phyloP scores from a whole-genome alignment of 352 stramenopile species.

The Thalassiosira mediterranea region DNA sequence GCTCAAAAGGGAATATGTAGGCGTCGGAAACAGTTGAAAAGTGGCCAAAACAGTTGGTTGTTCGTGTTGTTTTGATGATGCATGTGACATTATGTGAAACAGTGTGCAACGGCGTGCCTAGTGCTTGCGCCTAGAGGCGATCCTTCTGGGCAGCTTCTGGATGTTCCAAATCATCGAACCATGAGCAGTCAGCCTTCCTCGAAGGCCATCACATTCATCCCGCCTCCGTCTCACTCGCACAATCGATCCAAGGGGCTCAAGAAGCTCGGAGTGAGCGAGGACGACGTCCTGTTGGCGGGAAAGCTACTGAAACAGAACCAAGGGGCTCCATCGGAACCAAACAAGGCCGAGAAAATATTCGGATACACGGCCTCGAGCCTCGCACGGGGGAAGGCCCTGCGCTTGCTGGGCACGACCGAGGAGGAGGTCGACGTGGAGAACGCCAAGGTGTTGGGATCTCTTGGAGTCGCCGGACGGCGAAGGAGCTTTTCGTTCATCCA shows the following conservation, averaged over 20 bases:
- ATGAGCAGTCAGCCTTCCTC: slow-evolving; percentile 3
- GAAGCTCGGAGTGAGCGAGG: slow-evolving; percentile 51
- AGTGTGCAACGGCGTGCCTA: not conserved
- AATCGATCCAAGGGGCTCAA: slow-evolving; percentile 36
- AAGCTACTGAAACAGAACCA: slow-evolving; percentile 40
- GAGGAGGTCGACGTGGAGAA: slow-evolving; percentile 50
- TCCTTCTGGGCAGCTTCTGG: too few species aligned
- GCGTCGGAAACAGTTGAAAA: too few species aligned
- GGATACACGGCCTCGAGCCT: slow-evolving; percentile 35
- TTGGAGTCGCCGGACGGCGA: slow-evolving; percentile 28
- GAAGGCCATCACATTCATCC: not conserved
- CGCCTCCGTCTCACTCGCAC: not conserved
- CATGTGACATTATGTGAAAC: too few species aligned
- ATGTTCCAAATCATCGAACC: too few species aligned
- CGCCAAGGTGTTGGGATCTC: slow-evolving; percentile 39
- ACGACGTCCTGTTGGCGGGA: slow-evolving; percentile 41
- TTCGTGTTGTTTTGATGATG: too few species aligned
- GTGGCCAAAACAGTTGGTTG: too few species aligned
- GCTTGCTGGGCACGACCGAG: slow-evolving; percentile 40
- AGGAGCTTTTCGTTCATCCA: slow-evolving; percentile 3
- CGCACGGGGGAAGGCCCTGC: slow-evolving; percentile 36
- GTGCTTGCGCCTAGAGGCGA: too few species aligned
- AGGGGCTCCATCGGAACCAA: slow-evolving; percentile 18
- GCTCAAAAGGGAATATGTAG: too few species aligned
- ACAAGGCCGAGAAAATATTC: slow-evolving; percentile 42